A percentile compares a stretch with the other conserved stretches of the same genome.
These are phyloP conservation scores for Talaromyces adpressus DNA, from an alignment of 495 filamentous ascomycete genomes.

Conservation along the genomic window DNA sequence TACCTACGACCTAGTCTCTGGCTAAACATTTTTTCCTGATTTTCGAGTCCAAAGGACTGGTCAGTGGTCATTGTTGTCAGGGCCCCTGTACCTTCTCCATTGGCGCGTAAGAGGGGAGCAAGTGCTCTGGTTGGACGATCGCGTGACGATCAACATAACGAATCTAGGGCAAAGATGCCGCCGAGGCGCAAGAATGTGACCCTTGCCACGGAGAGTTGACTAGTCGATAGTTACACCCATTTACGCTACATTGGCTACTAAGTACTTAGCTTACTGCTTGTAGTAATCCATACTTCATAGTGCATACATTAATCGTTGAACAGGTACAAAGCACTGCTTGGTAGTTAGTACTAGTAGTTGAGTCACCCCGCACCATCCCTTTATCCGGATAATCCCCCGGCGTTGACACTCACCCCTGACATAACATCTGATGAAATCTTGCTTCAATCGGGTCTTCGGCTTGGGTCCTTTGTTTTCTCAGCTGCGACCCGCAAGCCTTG, in stretches of 20 bases:
- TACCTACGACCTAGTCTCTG: neutral
- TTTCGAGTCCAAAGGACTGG: neutral
- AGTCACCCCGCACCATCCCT: neutral
- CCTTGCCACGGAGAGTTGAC: neutral
- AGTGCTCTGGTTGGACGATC: conserved; percentile 5
- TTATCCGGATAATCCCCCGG: neutral
- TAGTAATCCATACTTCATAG: neutral
- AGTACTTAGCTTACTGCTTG: neutral
- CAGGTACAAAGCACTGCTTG: neutral
- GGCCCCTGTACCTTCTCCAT: neutral
- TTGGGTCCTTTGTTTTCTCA: neutral
- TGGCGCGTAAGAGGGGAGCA: conserved; percentile 5
- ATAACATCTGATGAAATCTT: neutral
- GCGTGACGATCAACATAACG: conserved; percentile 7
- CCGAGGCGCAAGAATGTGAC: conserved; percentile 5
- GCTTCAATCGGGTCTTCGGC: neutral
- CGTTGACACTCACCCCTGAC: neutral
- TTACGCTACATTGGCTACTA: neutral
- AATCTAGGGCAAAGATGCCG: neutral
- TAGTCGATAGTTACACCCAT: neutral
- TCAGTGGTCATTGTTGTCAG: neutral
- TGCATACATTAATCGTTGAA: neutral
- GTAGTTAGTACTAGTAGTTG: neutral
- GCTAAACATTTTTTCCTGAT: neutral
- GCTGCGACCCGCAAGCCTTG: neutral